These are phyloP conservation scores for Murraya koenigii DNA, from an alignment of 345 rosid species.

Conservation along the genomic window DNA sequence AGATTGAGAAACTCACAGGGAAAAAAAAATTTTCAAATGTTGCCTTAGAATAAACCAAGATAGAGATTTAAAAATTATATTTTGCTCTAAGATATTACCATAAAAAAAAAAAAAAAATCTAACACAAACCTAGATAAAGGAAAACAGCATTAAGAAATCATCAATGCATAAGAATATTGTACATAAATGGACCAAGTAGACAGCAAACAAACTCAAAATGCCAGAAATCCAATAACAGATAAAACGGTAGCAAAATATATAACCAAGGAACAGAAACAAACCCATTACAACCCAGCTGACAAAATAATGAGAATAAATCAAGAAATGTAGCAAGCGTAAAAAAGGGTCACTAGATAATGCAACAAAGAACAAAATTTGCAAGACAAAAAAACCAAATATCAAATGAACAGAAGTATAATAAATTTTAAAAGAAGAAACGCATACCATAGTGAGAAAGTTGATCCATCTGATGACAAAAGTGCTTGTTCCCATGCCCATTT, in stretches of 20 bases:
- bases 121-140: neutral
- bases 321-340: neutral
- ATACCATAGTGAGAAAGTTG: constrained; percentile 88
- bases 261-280: constrained; percentile 12
- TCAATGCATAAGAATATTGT: neutral
- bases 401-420: neutral
- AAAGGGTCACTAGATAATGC: neutral
- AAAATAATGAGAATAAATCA: neutral
- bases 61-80: neutral
- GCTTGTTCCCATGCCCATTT: constrained; percentile 85
- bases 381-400: neutral
- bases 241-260: neutral
- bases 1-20: neutral
- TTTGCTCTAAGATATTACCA: neutral
- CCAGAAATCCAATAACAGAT: neutral
- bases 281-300: constrained; percentile 7
- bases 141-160: neutral
- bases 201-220: neutral
- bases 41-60: neutral
- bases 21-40: neutral
- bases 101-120: neutral
- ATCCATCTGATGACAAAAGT: constrained; percentile 89
- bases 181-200: neutral
- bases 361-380: neutral
- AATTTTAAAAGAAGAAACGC: neutral